These are phyloP conservation scores for Solanum etuberosum DNA, from an alignment of 257 asterid genomes.

Conservation along the genomic window DNA sequence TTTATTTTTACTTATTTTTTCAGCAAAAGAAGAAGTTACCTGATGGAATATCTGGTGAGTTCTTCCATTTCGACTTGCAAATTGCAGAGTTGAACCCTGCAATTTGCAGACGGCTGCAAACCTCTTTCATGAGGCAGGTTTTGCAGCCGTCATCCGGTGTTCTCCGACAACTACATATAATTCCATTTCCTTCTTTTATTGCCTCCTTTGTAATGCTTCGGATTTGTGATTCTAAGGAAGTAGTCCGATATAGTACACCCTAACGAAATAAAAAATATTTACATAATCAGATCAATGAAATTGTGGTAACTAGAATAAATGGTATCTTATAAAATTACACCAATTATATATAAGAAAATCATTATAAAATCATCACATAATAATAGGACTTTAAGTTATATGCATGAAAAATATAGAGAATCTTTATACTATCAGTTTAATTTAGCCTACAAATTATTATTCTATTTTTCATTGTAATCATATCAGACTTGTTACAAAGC, in stretches of 20 bases:
- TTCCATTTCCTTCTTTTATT: slow-evolving; percentile 26
- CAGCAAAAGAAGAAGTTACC: slow-evolving; percentile 19
- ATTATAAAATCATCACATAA: not conserved
- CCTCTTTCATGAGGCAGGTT: slow-evolving; percentile 58
- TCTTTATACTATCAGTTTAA: too few relatives aligned
- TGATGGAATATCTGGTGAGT: slow-evolving; percentile 62
- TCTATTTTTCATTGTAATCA: not conserved
- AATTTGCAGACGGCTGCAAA: slow-evolving; percentile 50
- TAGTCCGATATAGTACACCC: slow-evolving; percentile 55
- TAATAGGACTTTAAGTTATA: not conserved
- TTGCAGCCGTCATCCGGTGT: slow-evolving; percentile 36
- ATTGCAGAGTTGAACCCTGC: slow-evolving; percentile 61
- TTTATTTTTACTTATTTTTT: not conserved
- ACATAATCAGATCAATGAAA: not conserved
- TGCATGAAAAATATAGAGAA: not conserved
- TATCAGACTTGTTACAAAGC: not conserved
- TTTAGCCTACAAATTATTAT: too few relatives aligned
- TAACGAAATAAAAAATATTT: not conserved
- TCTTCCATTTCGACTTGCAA: slow-evolving; percentile 92
- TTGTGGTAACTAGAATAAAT: not conserved
- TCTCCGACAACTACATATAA: slow-evolving; percentile 35
- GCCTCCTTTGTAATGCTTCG: slow-evolving; percentile 47
- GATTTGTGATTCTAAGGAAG: slow-evolving; percentile 54
- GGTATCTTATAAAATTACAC: not conserved
- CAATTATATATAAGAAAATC: not conserved